Evolutionary conservation across 371 early-diverging fungal genomes (phyloP).

Genomic region (Dichotomocladium elegans): DNA sequence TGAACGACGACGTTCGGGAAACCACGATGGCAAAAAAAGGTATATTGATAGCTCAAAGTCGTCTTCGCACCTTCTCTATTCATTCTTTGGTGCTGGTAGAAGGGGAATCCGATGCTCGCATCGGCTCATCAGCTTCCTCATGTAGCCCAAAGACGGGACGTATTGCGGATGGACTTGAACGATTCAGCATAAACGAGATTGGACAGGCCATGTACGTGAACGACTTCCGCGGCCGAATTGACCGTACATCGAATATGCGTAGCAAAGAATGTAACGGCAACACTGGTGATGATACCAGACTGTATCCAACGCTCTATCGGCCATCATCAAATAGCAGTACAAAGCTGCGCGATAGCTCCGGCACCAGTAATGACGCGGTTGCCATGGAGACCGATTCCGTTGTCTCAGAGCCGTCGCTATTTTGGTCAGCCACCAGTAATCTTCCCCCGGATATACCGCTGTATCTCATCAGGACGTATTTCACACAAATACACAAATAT

Average conservation of each 20-base stretch:
- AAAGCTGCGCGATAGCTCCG: background rate
- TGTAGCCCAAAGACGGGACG: conserved; percentile 12
- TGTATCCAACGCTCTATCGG: background rate
- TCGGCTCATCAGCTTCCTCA: conserved; percentile 16
- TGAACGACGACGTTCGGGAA: background rate
- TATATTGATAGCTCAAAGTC: background rate
- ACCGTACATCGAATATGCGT: conserved; percentile 19
- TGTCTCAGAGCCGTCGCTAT: too few species aligned
- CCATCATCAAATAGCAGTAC: background rate
- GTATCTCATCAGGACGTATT: conserved; percentile 37
- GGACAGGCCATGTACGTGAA: conserved; percentile 43
- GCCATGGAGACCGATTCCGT: conserved; percentile 7
- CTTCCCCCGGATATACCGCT: conserved; percentile 12
- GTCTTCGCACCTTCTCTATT: too few species aligned
- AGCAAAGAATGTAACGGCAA: background rate
- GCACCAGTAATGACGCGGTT: too few species aligned
- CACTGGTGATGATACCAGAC: background rate
- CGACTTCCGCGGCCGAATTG: conserved; percentile 23
- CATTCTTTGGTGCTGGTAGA: background rate
- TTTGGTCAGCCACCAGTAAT: background rate
- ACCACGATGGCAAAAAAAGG: background rate
- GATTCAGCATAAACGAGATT: conserved; percentile 36
- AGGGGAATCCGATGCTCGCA: background rate
- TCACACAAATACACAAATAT: conserved; percentile 56
- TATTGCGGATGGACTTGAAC: conserved; percentile 13